Evolutionary conservation across 2,329 filamentous ascomycete genomes (phyloP).

Genomic region (Lecanicillium sp.): DNA sequence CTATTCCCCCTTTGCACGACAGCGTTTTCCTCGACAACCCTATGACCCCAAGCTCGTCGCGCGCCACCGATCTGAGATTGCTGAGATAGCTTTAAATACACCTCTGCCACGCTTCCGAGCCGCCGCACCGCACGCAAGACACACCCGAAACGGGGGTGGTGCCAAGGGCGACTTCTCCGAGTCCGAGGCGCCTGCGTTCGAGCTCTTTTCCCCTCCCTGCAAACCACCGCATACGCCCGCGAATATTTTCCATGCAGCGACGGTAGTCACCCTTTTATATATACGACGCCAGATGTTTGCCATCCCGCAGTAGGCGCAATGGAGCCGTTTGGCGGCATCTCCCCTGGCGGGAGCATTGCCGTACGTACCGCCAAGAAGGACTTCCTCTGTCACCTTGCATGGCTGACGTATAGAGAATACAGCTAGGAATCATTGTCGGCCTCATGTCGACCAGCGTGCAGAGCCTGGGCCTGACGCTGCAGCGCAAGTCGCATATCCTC

Average conservation of each 20-base stretch:
- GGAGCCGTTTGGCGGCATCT: slow-evolving; percentile 69
- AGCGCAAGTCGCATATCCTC: slow-evolving; percentile 95
- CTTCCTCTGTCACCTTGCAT: no score
- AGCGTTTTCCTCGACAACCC: background rate
- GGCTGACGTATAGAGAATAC: no score
- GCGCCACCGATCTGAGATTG: background rate
- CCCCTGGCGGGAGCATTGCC: slow-evolving; percentile 70
- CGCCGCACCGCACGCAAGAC: background rate
- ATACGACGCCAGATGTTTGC: slow-evolving; percentile 41
- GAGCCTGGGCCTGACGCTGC: slow-evolving; percentile 87
- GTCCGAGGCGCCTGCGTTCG: background rate
- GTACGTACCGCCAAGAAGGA: slow-evolving; percentile 52
- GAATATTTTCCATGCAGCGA: slow-evolving; percentile 20
- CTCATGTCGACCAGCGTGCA: slow-evolving; percentile 91
- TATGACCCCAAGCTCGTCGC: background rate
- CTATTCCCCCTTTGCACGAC: background rate
- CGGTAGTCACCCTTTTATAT: slow-evolving; percentile 16
- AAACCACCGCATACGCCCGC: background rate
- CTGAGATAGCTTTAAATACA: background rate
- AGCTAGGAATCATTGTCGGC: slow-evolving; percentile 91
- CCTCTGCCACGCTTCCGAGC: background rate
- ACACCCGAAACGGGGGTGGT: slow-evolving; percentile 7
- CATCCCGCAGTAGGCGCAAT: slow-evolving; percentile 45
- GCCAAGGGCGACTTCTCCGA: background rate
- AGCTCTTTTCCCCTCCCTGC: background rate